Evolutionary conservation across 306 rosid species (phyloP).

Genomic region (Quercus variabilis): DNA sequence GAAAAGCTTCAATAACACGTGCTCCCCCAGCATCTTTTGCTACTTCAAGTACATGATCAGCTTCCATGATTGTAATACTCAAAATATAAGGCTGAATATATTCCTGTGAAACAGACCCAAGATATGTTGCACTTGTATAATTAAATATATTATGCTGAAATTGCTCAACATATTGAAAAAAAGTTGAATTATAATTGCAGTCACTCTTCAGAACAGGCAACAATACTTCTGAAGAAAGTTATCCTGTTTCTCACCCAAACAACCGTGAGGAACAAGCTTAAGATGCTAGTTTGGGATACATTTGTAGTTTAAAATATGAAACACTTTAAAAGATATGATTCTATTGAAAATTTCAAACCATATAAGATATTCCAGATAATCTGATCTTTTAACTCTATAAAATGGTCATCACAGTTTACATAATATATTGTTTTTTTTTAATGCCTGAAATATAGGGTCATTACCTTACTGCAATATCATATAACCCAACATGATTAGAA

Average conservation of each 20-base stretch:
- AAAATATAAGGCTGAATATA: slow-evolving; percentile 61
- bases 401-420: too few relatives aligned
- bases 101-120: slow-evolving; percentile 44
- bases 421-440: too few relatives aligned
- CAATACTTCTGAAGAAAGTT: not conserved
- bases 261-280: not conserved
- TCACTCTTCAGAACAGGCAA: not conserved
- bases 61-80: slow-evolving; percentile 66
- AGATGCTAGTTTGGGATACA: not conserved
- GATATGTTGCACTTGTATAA: not conserved
- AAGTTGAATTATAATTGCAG: not conserved
- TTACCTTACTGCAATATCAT: not conserved
- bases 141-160: not conserved
- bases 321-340: not conserved
- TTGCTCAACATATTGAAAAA: not conserved
- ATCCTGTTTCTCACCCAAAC: not conserved
- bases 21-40: slow-evolving; percentile 70
- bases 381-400: not conserved
- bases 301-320: not conserved
- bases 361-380: not conserved
- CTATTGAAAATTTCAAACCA: not conserved
- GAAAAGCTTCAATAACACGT: slow-evolving; percentile 81
- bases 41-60: slow-evolving; percentile 53
- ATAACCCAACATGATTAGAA: not conserved
- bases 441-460: too few relatives aligned